These are phyloP conservation scores for Colletotrichum chrysophilum DNA, from an alignment of 2,329 filamentous ascomycete species.

Conservation along the genomic window DNA sequence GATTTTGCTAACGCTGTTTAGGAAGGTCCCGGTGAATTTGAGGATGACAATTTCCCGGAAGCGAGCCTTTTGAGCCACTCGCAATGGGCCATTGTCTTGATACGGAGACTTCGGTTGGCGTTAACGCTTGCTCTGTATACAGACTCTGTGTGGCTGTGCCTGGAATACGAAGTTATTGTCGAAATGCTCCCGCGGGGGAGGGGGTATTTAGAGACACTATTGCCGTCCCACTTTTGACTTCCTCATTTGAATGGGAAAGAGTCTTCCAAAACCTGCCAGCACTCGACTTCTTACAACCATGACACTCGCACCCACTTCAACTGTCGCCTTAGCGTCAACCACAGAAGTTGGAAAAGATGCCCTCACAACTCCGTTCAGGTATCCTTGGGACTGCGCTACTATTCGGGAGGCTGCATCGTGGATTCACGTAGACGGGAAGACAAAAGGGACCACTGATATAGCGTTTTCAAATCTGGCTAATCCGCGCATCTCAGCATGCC, in stretches of 20 bases:
- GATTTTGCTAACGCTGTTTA: background rate
- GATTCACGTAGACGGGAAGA: background rate
- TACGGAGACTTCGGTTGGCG: background rate
- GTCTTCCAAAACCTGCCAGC: background rate
- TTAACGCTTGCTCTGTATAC: background rate
- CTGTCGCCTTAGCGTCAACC: background rate
- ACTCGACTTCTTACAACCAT: background rate
- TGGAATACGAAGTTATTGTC: background rate
- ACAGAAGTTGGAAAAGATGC: background rate
- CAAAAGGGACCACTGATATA: background rate
- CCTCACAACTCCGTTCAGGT: background rate
- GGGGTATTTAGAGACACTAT: background rate
- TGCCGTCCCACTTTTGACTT: background rate
- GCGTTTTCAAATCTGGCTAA: background rate
- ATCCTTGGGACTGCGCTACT: background rate
- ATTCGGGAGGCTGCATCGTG: background rate
- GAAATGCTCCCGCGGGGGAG: background rate
- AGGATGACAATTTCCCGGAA: background rate
- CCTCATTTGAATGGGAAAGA: background rate
- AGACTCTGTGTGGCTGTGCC: background rate
- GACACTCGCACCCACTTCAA: background rate
- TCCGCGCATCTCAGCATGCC: background rate
- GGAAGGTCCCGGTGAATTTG: background rate
- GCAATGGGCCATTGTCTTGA: background rate
- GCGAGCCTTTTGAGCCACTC: background rate